Evolutionary conservation across 306 rosid species (phyloP).

Genomic region (Gleditsia sinensis): DNA sequence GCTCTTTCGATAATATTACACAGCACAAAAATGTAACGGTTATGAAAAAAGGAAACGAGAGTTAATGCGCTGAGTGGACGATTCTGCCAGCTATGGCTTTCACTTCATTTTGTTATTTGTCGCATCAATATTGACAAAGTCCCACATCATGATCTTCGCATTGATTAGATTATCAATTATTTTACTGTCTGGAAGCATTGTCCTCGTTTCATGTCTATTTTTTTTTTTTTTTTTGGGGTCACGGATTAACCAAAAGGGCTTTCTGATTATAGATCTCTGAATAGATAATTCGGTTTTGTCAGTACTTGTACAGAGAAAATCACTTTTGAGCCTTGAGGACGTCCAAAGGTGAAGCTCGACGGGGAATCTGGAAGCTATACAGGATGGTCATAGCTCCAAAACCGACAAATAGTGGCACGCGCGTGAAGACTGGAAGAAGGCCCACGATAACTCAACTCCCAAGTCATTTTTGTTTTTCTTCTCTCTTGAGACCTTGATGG

Average conservation of each 20-base stretch:
- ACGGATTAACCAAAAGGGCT: not conserved
- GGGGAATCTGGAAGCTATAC: no score
- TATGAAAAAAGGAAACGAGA: constrained; percentile 14
- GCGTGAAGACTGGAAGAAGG: no score
- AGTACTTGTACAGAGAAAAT: not conserved
- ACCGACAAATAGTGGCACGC: no score
- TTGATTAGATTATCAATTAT: not conserved
- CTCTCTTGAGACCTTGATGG: no score
- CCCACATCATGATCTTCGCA: not conserved
- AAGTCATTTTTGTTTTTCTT: no score
- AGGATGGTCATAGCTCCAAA: no score
- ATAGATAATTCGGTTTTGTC: not conserved
- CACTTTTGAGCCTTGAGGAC: not conserved
- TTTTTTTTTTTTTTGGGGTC: no score
- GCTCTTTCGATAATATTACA: not conserved
- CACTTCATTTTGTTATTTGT: constrained; percentile 30
- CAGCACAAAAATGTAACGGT: not conserved
- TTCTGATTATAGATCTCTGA: not conserved
- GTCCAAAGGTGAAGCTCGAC: no score
- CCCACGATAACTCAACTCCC: no score
- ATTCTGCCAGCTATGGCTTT: constrained; percentile 29
- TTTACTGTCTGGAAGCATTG: not conserved
- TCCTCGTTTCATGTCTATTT: not conserved
- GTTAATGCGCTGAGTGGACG: not conserved
- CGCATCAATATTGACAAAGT: constrained; percentile 21